Evolutionary conservation across 2,329 filamentous ascomycete species (phyloP), one percentile per base, ranked within the genome.

Genomic region (Hirsutella rhossiliensis): DNA sequence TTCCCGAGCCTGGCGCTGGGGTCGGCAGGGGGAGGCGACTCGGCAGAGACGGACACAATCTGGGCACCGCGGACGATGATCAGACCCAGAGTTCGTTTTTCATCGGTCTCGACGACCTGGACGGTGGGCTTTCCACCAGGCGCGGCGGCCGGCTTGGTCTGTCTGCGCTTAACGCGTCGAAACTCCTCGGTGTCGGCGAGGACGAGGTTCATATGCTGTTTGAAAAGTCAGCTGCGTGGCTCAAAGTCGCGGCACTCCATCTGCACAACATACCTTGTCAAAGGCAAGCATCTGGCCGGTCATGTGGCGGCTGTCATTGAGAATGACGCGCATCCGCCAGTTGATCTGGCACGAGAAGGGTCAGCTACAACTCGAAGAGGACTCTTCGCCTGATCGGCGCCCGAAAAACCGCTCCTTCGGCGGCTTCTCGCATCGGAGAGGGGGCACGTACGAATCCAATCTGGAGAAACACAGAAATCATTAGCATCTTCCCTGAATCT

Each of bases 121-220:
- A 75, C 71, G 41, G 75, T 64, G 42, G 76, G 69, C 18, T 47
- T 40, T 53, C 80, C 72, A 48, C 75, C 75, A 19, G 81, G 78
- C 38, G 83, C 79, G 42, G 75, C 65, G 43, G 76, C 69, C 23
- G 23, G 23, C 70, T 92, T 94, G 55, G 78, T 75, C 56, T 82
- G 78, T 72, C 84, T 90, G 66, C 85, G 79, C 72, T 92, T 94
- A 50, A 90, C 82, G 61, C 84, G 84, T 63, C 89, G 85, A 67
- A 95, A 96, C 66, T 97, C 90, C 76, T 98, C 92, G 54, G 92
- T 97, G 61, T 98, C 92, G 67, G 90, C 92, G 50, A 98, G 84
- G 49, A 98, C 92, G 52, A 98, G 79, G 66, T 98, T 98, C 92
- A 98, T 98, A 68, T 98, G 92, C 88, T 94, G 43, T 34, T 7